Evolutionary conservation across 2,329 filamentous ascomycete species (phyloP), one percentile per base, ranked within the genome.

Genomic region (Botrytis cinerea): DNA sequence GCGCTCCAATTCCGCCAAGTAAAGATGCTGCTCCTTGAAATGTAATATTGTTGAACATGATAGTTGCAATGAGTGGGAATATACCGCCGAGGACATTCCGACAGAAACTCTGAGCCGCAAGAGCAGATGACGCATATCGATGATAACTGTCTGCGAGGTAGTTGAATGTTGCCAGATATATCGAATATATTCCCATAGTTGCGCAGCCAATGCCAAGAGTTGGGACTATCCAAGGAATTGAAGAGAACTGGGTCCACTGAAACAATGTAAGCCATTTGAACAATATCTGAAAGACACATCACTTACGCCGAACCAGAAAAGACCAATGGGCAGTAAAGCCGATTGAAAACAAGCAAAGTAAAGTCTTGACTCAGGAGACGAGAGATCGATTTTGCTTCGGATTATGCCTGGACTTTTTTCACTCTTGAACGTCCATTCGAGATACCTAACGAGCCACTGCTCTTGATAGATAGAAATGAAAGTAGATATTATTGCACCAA

Each of bases 141-240:
- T 94, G 92, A 81, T 97, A 98, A 1, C 91, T 91, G 80, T 98
- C 95, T 32, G 94, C 94, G 1, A 98, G 86, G 78, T 97, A 98
- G 81, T 98, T 98, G 84, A 98, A 97, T 0, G 94, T 93, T 4
- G 94, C 91, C 1, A 98, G 87, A 80, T 97, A 97, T 51, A 98
- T 90, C 59, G 89, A 91, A 81, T 93, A 95, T 76, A 98, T 97
- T 43, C 95, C 92, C 85, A 95, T 92, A 0, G 92, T 95, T 0
- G 93, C 91, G 74, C 94, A 88, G 0, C 86, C 89, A 48, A 97
- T 86, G 0, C 90, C 91, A 4, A 95, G 82, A 0, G 89, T 83
- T 0, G 93, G 93, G 0, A 89, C 88, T 72, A 93, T 90, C 92
- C 92, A 95, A 76, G 89, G 92, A 2, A 90, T 85, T 0, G 84